Evolutionary conservation across 1,284 basidiomycete genomes (phyloP).

Genomic region (Apiotrichum akiyoshidainum): DNA sequence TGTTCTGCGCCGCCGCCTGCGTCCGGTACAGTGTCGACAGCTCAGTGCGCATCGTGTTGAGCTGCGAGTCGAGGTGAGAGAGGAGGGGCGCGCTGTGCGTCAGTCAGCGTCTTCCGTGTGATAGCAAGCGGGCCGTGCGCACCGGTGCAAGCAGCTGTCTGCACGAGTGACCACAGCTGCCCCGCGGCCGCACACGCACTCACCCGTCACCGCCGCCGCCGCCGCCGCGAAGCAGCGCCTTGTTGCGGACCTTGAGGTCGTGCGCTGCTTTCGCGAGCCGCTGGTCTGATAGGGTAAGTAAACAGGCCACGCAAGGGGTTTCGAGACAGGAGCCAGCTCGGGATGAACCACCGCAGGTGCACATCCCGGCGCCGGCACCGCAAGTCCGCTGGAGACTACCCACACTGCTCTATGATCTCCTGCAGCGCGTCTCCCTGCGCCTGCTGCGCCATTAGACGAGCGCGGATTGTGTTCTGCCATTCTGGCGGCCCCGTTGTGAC

Average conservation of each 20-base stretch:
- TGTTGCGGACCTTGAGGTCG: constrained; percentile 82
- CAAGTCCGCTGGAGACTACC: neutral
- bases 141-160: no score
- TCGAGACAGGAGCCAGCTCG: no score
- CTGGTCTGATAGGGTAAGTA: constrained; percentile 59
- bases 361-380: no score
- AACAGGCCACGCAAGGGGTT: no score
- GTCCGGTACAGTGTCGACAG: constrained; percentile 92
- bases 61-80: constrained; percentile 85
- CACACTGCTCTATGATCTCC: constrained; percentile 84
- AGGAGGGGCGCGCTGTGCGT: constrained; percentile 57
- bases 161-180: no score
- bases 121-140: neutral
- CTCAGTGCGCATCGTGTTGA: constrained; percentile 83
- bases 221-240: constrained; percentile 61
- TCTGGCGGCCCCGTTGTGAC: constrained; percentile 24
- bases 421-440: constrained; percentile 67
- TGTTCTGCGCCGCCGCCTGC: constrained; percentile 77
- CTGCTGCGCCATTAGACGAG: constrained; percentile 64
- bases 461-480: constrained; percentile 53
- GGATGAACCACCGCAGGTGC: no score
- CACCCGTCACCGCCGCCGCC: constrained; percentile 55
- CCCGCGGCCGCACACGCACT: constrained; percentile 33
- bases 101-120: neutral
- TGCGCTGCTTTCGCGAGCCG: constrained; percentile 84